Base-by-base conservation (phyloP, 2,329 filamentous ascomycete species). In the Aspergillus fumigatiaffinis region DNA sequence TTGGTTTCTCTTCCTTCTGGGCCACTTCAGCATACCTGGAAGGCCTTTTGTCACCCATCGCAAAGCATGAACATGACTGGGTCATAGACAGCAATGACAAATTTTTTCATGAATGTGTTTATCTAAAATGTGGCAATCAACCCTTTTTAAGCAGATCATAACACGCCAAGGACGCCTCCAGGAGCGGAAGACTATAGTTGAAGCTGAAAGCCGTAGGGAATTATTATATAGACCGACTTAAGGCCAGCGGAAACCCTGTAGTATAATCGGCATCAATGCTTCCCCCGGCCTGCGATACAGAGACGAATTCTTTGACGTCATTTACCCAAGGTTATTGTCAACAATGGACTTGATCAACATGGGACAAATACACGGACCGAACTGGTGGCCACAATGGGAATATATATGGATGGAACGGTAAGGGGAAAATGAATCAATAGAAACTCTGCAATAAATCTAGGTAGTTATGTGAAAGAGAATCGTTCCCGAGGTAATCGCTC, bases 61-160 rank as follows among this genome's bases (percentile, higher is more conserved):
- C 53, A 56, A 54, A 49, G 52, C 41, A 60, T 57, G 53, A 52
- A 59, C 55, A 57, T 64, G 57, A 57, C 61, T 55, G 60, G 57
- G 53, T 60, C 60, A 65, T 65, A 65, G 61, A 65, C 55, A 60
- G 52, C 56, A 62, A 59, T 59, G 54, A 50, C 52, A 59, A 56
- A 49, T 57, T 49, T 57, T 49, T 56, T 55, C 51, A 57, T 56
- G 50, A 32, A 5, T 46, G 26, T 9, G 17, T n/a, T 5, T 26
- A 32, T 35, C 20, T 25, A 50, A 12, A 54, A 42, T 12, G 12
- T 42, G 14, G 38, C 17, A n/a, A 17, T 38, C 32, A 38, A 38
- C 14, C 32, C 14, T 17, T 38, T 38, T 38, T 38, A 14, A n/a
- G 5, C 5, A 7, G 14, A 38, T 7, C 5, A 7, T 38, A 38